phyloP scores from a whole-genome alignment of 106 monocot genomes.

The Posidonia australis region DNA sequence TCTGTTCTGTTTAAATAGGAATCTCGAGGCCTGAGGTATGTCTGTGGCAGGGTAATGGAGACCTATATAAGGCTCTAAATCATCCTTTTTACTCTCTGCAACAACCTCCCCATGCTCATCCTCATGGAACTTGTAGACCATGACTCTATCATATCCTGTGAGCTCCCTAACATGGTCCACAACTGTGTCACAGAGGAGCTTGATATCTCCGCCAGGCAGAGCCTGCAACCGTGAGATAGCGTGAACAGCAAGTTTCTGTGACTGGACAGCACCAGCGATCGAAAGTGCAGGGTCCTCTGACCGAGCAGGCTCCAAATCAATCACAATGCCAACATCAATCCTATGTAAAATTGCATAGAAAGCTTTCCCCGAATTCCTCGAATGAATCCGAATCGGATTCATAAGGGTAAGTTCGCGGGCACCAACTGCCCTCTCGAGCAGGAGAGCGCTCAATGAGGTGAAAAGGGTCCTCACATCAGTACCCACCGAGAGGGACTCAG shows the following conservation, averaged over 20 bases:
- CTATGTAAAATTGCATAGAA: conserved; percentile 91
- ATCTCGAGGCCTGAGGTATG: conserved; percentile 82
- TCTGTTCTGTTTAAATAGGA: conserved; percentile 82
- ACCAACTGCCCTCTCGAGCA: conserved; percentile 50
- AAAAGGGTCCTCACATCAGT: conserved; percentile 72
- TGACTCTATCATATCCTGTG: conserved; percentile 83
- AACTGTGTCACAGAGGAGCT: conserved; percentile 64
- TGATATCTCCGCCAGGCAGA: conserved; percentile 78
- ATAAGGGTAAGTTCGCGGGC: conserved; percentile 82
- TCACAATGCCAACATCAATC: conserved; percentile 84
- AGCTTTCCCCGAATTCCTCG: conserved; percentile 51
- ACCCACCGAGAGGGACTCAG: conserved; percentile 34
- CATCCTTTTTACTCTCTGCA: conserved; percentile 49
- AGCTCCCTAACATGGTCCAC: conserved; percentile 73
- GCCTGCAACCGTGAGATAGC: conserved; percentile 80
- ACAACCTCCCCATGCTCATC: conserved; percentile 96
- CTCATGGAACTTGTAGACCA: conserved; percentile 94
- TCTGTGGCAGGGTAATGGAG: conserved; percentile 92
- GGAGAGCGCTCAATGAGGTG: conserved; percentile 37
- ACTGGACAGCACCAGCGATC: conserved; percentile 87
- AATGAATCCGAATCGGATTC: conserved; percentile 80
- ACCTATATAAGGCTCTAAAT: conserved; percentile 82
- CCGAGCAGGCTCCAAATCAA: conserved; percentile 80
- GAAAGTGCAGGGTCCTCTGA: conserved; percentile 77
- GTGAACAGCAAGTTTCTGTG: conserved; percentile 84